A percentile compares a stretch with the other conserved stretches of the same genome.
phyloP scores from a whole-genome alignment of 371 early-diverging fungal genomes.

The Zopfochytrium polystomum region DNA sequence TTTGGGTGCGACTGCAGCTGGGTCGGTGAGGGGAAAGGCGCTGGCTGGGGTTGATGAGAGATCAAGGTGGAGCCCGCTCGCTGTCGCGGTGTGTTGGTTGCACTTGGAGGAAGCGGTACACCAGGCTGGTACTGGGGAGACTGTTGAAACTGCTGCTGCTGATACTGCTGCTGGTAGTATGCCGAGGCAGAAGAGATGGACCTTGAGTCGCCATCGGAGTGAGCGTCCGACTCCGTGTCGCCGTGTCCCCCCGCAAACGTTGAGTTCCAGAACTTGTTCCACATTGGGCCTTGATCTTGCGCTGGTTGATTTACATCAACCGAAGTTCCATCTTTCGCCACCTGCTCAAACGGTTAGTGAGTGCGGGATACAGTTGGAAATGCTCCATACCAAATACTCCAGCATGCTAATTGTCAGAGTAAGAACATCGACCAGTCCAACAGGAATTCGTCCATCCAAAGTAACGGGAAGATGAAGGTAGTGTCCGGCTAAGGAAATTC shows the following conservation, averaged over 20 bases:
- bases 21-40: too few species aligned
- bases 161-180: slow-evolving; percentile 1
- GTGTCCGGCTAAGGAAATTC: slow-evolving; percentile 67
- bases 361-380: not conserved
- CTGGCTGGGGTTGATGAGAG: too few species aligned
- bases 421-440: slow-evolving; percentile 90
- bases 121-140: slow-evolving; percentile 1
- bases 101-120: slow-evolving; percentile 2
- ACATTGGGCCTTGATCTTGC: slow-evolving; percentile 38
- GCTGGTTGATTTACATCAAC: slow-evolving; percentile 2
- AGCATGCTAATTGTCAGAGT: slow-evolving; percentile 67
- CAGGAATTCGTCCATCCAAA: slow-evolving; percentile 57
- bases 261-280: slow-evolving; percentile 55
- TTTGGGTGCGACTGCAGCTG: too few species aligned
- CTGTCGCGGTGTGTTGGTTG: not conserved
- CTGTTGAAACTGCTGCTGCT: slow-evolving; percentile 5
- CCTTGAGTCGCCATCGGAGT: slow-evolving; percentile 27
- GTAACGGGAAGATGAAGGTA: slow-evolving; percentile 94
- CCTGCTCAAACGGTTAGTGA: slow-evolving; percentile 10
- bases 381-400: slow-evolving; percentile 37
- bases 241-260: slow-evolving; percentile 41
- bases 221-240: slow-evolving; percentile 41
- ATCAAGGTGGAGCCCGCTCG: too few species aligned
- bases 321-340: slow-evolving; percentile 9
- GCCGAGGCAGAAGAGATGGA: slow-evolving; percentile 7